Evolutionary conservation across 1,284 basidiomycete species (phyloP), one percentile per base, ranked within the genome.

Genomic region (Ustilago crameri): DNA sequence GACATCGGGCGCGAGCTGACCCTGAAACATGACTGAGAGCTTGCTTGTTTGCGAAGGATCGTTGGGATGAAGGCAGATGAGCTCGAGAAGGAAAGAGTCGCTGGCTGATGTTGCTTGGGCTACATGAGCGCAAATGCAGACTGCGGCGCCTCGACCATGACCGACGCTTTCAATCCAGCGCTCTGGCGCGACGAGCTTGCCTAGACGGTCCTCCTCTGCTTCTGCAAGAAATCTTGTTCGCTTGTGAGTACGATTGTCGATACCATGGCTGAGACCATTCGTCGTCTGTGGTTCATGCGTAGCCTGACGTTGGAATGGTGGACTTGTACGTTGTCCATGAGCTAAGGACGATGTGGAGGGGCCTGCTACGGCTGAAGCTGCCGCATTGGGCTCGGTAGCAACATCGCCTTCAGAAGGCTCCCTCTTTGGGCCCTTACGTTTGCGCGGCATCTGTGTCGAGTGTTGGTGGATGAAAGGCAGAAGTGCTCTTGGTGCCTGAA

Each of bases 71-170:
- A 59, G 24, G 32, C 56, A 62, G 43, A 38, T 42, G 30, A 66
- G 55, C 18, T 57, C 46, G 23, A 57, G 17, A 14, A 2, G 22
- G 18, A 63, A 60, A 15, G 35, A 5, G 8, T 38, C 7, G 8
- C 43, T 24, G 5, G 37, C 15, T 1, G 32, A 32, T 22, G 14
- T 32, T 4, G 50, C 43, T 34, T 48, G 35, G 15, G 37, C 26
- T 3, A 69, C 49, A 22, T 61, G 35, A 18, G 48, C 68, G 24
- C 53, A 55, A 41, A 72, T 35, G 52, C 69, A 63, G 17, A 63
- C 64, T 5, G 69, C 69, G 9, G 69, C 69, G 17, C 69, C 69
- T 56, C 69, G 58, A 26, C 69, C 69, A n/a, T 72, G 49, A 20
- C 51, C 50, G 14, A 72, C 37, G 15, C 52, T 49, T 27, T 72